These are phyloP conservation scores for Starmerella scarabaei DNA, from an alignment of 805 yeast species.

Conservation along the genomic window DNA sequence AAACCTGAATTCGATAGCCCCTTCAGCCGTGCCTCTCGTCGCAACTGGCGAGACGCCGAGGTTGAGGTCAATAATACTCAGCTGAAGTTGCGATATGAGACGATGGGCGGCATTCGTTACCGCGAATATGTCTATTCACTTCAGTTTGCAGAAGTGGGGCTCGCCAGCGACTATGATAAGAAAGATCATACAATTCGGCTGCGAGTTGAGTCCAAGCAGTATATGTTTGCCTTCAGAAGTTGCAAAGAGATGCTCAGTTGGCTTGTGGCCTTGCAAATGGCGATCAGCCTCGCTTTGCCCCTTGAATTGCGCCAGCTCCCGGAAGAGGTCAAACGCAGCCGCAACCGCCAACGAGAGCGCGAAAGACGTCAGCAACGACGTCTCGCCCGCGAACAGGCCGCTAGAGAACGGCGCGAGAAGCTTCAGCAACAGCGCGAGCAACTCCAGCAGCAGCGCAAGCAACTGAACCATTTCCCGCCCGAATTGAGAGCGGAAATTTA, in stretches of 20 bases:
- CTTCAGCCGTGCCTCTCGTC: slow-evolving; percentile 48
- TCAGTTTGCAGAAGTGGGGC: slow-evolving; percentile 72
- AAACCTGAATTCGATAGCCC: slow-evolving; percentile 72
- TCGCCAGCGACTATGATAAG: slow-evolving; percentile 74
- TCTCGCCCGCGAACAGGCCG: not conserved
- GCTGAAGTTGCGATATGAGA: slow-evolving; percentile 43
- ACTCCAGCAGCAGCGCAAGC: not conserved
- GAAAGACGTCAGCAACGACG: slow-evolving; percentile 9
- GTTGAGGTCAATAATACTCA: slow-evolving; percentile 81
- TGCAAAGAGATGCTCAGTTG: slow-evolving; percentile 63
- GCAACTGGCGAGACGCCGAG: slow-evolving; percentile 59
- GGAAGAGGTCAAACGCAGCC: slow-evolving; percentile 30
- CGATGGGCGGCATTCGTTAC: slow-evolving; percentile 25
- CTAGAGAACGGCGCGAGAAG: not conserved
- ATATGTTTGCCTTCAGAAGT: slow-evolving; percentile 49
- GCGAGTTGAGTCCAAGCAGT: slow-evolving; percentile 74
- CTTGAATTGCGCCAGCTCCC: slow-evolving; percentile 60
- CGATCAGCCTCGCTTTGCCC: slow-evolving; percentile 70
- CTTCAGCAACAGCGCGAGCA: not conserved
- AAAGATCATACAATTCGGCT: slow-evolving; percentile 35
- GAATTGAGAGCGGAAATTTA: too few relatives aligned
- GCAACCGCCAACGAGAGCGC: slow-evolving; percentile 15
- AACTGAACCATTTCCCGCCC: not conserved
- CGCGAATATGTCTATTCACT: slow-evolving; percentile 40
- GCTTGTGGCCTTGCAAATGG: slow-evolving; percentile 60